Conservation (phyloP, 2,329 filamentous ascomycete genomes). For the Colletotrichum lini region DNA sequence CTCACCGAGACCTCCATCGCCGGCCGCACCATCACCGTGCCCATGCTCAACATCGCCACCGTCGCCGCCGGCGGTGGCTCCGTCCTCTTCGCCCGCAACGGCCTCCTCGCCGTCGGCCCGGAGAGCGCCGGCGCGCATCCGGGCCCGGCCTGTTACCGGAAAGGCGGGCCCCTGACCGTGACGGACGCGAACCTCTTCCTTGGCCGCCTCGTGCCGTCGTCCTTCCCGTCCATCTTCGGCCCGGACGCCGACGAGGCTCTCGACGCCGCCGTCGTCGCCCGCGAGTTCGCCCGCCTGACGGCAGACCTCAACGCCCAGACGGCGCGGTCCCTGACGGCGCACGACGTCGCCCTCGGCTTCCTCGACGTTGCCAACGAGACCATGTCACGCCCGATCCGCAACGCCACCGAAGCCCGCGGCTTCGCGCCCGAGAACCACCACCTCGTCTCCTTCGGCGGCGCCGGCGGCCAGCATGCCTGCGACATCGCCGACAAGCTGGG, state of each 20-base stretch:
- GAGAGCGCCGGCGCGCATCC: slow-evolving; percentile 81
- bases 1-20: slow-evolving; percentile 81
- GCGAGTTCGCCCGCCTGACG: slow-evolving; percentile 60
- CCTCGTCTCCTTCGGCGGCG: slow-evolving; percentile 73
- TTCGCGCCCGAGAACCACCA: slow-evolving; percentile 51
- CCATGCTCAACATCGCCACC: slow-evolving; percentile 82
- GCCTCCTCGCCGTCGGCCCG: slow-evolving; percentile 79
- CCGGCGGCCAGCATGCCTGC: slow-evolving; percentile 74
- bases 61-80: slow-evolving; percentile 69
- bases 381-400: slow-evolving; percentile 83
- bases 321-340: slow-evolving; percentile 48
- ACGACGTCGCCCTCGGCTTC: slow-evolving; percentile 76
- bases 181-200: slow-evolving; percentile 81
- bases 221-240: slow-evolving; percentile 81
- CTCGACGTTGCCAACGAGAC: slow-evolving; percentile 83
- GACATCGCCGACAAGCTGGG: slow-evolving; percentile 57
- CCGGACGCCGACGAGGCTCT: slow-evolving; percentile 72
- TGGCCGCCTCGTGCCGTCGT: slow-evolving; percentile 71
- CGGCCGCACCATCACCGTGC: slow-evolving; percentile 78
- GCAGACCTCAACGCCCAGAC: slow-evolving; percentile 56
- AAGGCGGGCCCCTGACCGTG: slow-evolving; percentile 78
- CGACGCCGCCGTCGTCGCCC: slow-evolving; percentile 55
- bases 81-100: slow-evolving; percentile 76
- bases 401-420: slow-evolving; percentile 75
- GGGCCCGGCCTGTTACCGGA: slow-evolving; percentile 80